Base-by-base conservation (phyloP, 225 moss, liverwort and hornwort genomes). In the Rhytidiadelphus loreus region DNA sequence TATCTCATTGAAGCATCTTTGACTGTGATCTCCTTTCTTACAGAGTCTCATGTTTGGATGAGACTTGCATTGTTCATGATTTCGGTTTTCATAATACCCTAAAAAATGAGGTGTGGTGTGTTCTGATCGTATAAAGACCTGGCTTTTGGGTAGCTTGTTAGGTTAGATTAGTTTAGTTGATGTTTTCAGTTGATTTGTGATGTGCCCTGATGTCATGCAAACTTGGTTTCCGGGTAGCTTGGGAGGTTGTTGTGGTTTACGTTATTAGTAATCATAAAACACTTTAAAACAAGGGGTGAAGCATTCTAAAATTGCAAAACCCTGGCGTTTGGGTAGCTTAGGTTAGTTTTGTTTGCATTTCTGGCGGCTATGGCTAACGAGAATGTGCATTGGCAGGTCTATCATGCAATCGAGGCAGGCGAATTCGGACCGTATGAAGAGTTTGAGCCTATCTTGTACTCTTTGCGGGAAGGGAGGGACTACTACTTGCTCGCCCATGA, bases 401-500 rank as follows among this genome's bases (percentile, higher is more conserved):
- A 81, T 76, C 90, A 91, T 41, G 86, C 79, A 53, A 93, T 93
- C 57, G 93, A 93, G 86, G 86, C 87, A 29, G 93, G 93, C 55
- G 81, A 88, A 68, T 93, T 93, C 41, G 91, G 93, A 80, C 86
- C 83, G 43, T 86, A 88, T 37, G 86, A 90, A 84, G 91, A 89
- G 70, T 93, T 91, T 89, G 90, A 91, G 87, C 91, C 93, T 35
- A 86, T 91, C 73, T 88, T 93, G 79, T 71, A 91, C 79, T 55
- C 88, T 16, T 86, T 93, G 89, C 88, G 84, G 87, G 87, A 84
- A 87, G 89, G 86, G 50, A 90, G 91, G 65, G 91, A 91, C 83
- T 91, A 86, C 63, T 93, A 91, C 78, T 88, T 93, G 88, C 88
- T 93, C 41, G 91, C 88, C 60, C 91, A 91, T 53, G 93, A 91